Base-by-base conservation (phyloP, 2,329 filamentous ascomycete genomes). In the Eutypella sp. region DNA sequence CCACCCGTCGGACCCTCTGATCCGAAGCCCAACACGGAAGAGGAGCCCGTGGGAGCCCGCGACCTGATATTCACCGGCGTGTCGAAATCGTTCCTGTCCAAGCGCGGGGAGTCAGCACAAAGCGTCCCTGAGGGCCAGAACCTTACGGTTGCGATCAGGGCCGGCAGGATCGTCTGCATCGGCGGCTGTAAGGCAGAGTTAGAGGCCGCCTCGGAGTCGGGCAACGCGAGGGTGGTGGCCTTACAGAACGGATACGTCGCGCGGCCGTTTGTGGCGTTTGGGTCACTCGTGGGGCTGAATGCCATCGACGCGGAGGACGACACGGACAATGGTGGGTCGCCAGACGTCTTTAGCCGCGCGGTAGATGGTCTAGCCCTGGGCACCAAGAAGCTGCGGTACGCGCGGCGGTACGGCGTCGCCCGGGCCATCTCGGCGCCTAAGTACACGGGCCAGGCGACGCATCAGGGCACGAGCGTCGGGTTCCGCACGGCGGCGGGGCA, bases 231-330 rank as follows among this genome's bases (percentile, higher is more conserved):
- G 40, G 57, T 68, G 2, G 60, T 86, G 22, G 45, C 66, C 6
- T 69, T 87, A 5, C 56, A 69, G 18, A 73, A 86, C 51, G 84
- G 83, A 1, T 72, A 85, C 55, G 56, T 86, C n/a, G 75, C 77
- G 5, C 69, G 75, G 5, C 70, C 80, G 0, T 75, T 85, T 49
- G 82, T 79, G 3, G 79, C 77, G 2, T 78, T 85, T 24, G 81
- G 76, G 1, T 77, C 79, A 4, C 67, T 68, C 1, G 64, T 87
- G 0, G 84, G 84, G 1, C 71, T 87, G 6, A 77, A 77, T 50
- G 82, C 79, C 44, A 85, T 87, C 44, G 74, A 78, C 47, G 71
- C 71, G 4, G 84, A 86, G 50, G 58, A 66, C 7, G 65, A 67
- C 39, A 78, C 74, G 0, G 76, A 79, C 50, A 79, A 80, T 48